These are phyloP conservation scores for Albizia julibrissin DNA, from an alignment of 306 rosid genomes.

Conservation along the genomic window DNA sequence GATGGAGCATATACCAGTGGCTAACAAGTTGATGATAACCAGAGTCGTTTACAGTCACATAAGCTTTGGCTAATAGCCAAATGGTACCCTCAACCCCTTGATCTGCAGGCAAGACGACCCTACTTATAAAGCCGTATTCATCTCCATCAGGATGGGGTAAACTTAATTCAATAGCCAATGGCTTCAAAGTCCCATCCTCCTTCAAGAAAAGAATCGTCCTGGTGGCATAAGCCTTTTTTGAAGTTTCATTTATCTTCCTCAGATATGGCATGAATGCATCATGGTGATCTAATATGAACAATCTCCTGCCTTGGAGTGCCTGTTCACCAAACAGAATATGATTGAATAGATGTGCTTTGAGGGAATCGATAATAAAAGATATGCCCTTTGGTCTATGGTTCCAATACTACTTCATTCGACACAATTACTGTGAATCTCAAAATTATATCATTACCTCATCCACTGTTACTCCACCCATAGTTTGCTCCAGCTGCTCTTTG, in stretches of 20 bases:
- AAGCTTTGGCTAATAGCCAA: constrained; percentile 87
- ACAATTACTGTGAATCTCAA: not conserved
- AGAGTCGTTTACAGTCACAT: constrained; percentile 67
- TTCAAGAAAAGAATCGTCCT: constrained; percentile 71
- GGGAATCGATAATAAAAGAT: not conserved
- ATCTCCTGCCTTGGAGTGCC: constrained; percentile 52
- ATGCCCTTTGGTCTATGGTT: not conserved
- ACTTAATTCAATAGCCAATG: constrained; percentile 74
- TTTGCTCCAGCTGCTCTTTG: constrained; percentile 40
- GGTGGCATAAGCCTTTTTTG: constrained; percentile 62
- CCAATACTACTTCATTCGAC: not conserved
- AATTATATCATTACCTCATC: constrained; percentile 55
- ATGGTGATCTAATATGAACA: constrained; percentile 75
- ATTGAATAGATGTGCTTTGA: not conserved
- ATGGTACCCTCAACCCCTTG: constrained; percentile 58
- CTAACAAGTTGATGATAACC: constrained; percentile 85
- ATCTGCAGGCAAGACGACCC: constrained; percentile 53
- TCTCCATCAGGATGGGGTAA: constrained; percentile 73
- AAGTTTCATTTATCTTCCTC: constrained; percentile 55
- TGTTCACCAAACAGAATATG: constrained; percentile 29
- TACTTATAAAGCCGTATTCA: constrained; percentile 50
- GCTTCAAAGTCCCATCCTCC: constrained; percentile 65
- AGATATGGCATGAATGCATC: constrained; percentile 72
- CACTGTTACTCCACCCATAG: constrained; percentile 53
- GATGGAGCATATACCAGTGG: constrained; percentile 59